Evolutionary conservation across 345 rosid genomes (phyloP), one percentile per base, ranked within the genome.

Genomic region (Gynandropsis gynandra): DNA sequence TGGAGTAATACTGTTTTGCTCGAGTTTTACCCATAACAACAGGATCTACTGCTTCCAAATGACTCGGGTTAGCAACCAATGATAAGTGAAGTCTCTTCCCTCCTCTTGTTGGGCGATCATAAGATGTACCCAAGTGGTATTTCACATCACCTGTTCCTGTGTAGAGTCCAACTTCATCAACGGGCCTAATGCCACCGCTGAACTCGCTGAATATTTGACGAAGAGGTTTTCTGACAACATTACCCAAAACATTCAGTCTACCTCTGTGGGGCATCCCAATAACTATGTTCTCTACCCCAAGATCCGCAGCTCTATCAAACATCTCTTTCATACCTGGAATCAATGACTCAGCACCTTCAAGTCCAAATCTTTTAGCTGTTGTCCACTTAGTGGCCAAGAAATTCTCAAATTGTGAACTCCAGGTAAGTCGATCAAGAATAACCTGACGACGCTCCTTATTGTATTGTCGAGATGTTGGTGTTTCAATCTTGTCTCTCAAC

Each of bases 261-360:
- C 95, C 95, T 70, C 90, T 78, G 27, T 82, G 89, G 17, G 89
- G 72, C 94, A 78, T 74, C 53, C 89, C 95, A 41, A 85, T 72
- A 71, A 85, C 95, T 40, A 85, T 81, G 71, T 66, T 85, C 74
- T 82, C 95, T 16, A 81, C 95, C 37, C 89, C 95, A 11, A 85
- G 89, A 73, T 81, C 81, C 3, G 89, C 79, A 36, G 87, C 54
- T 59, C 82, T 72, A 54, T 85, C 95, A 43, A 85, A 85, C 89
- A 85, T 85, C 67, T 85, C 89, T 71, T 85, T 82, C 95, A 85
- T 85, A 1, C 95, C 95, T 60, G 89, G 85, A 62, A 84, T 85
- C 74, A 82, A 67, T 62, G 89, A 81, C 74, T 85, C 95, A 1
- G 82, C 87, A 56, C 95, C 95, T 76, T 85, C 95, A n/a, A 85